These are phyloP conservation scores for Aspergillus calidoustus DNA, from an alignment of 2,329 filamentous ascomycete species.

Conservation along the genomic window DNA sequence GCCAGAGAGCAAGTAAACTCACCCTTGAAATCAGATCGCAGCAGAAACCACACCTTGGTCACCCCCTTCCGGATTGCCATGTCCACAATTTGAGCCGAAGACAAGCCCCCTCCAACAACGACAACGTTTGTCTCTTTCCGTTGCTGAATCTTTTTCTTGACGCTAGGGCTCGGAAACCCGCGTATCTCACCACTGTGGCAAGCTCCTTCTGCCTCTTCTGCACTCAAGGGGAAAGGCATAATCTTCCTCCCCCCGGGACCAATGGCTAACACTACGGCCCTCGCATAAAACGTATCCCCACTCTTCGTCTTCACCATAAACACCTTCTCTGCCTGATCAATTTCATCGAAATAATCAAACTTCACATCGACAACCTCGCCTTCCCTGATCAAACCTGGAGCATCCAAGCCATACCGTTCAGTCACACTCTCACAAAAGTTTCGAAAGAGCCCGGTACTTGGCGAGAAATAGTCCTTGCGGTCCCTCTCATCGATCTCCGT, in stretches of 20 bases:
- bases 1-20: conserved; percentile 13
- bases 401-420: conserved; percentile 62
- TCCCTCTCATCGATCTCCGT: conserved; percentile 68
- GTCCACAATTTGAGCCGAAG: conserved; percentile 74
- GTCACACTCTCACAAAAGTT: conserved; percentile 65
- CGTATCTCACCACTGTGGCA: conserved; percentile 70
- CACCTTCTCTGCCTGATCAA: conserved; percentile 55
- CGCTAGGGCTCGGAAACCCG: conserved; percentile 58
- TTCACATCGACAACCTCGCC: conserved; percentile 65
- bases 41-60: conserved; percentile 70
- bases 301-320: conserved; percentile 68
- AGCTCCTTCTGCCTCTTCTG: conserved; percentile 53
- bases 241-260: conserved; percentile 68
- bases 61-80: conserved; percentile 68
- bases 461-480: conserved; percentile 71
- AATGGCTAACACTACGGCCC: conserved; percentile 70
- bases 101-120: conserved; percentile 75
- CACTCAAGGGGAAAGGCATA: conserved; percentile 46
- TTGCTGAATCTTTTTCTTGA: conserved; percentile 59
- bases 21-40: conserved; percentile 61
- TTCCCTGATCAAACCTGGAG: conserved; percentile 59
- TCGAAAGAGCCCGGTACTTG: conserved; percentile 64
- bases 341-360: conserved; percentile 56
- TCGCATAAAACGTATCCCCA: conserved; percentile 58
- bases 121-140: conserved; percentile 64